Evolutionary conservation across 2,329 filamentous ascomycete genomes (phyloP), one percentile per base, ranked within the genome.

Genomic region (Neospermospora avenae): DNA sequence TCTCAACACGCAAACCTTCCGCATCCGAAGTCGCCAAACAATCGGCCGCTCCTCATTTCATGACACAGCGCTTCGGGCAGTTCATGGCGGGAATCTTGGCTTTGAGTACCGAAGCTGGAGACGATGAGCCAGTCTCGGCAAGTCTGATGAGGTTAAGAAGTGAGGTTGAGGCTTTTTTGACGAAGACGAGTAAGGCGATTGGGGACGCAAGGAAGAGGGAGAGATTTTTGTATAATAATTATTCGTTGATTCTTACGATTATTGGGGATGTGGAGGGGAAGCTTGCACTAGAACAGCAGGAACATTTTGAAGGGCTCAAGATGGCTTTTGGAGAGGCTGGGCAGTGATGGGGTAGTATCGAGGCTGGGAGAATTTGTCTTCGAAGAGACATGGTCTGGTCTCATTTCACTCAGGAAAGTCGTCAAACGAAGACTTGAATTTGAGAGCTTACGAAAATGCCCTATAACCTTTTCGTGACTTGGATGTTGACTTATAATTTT

Each of bases 31-130:
- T 81, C 59, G 78, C 81, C 18, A 84, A 81, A 67, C 81, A 88
- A 57, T 91, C 87, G 1, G 88, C 89, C 0, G 95, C 95, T 1
- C 95, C 95, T 0, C 95, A 98, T 69, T 87, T 93, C 55, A 81
- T 96, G 18, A 97, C 95, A 0, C 95, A 99, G 74, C 86, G 92
- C n/a, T 98, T 98, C 71, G 95, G 91, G 0, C 93, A 97, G 75
- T 86, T 99, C 53, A 76, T 96, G 52, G 90, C 96, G 64, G 91
- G 91, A 2, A 88, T 98, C 31, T 77, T 98, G 31, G 80, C 85
- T 0, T 81, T 99, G 45, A 96, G 91, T 70, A 85, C 86, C n/a
- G 93, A 97, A 67, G 91, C 91, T 0, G 92, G 92, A 1, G 95
- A 98, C 67, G 93, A 97, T 67, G 95, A 99, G 74, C 95, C 95